phyloP scores from a whole-genome alignment of 768 basidiomycete genomes.

The Pisolithus sp. region DNA sequence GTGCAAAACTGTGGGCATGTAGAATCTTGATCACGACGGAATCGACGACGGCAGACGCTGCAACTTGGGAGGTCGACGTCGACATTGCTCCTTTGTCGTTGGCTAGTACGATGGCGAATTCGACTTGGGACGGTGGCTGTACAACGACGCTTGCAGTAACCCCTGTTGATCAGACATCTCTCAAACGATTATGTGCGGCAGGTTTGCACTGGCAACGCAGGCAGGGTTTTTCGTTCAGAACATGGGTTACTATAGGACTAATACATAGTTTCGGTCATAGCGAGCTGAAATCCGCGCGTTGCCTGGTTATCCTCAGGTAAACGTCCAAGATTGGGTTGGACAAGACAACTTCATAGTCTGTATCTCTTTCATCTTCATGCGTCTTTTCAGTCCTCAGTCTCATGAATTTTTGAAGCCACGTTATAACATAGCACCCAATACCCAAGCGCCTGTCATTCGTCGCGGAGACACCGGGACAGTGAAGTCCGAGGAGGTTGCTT shows the following conservation, averaged over 20 bases:
- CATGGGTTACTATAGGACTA: not conserved
- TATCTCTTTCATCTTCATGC: slow-evolving; percentile 2
- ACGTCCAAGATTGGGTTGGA: slow-evolving; percentile 54
- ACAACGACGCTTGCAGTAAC: no score
- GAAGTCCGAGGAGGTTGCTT: not conserved
- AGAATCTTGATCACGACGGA: slow-evolving; percentile 61
- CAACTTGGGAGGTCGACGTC: slow-evolving; percentile 30
- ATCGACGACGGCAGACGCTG: slow-evolving; percentile 58
- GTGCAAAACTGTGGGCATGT: slow-evolving; percentile 72
- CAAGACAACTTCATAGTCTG: slow-evolving; percentile 48
- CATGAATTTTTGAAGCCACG: slow-evolving; percentile 31
- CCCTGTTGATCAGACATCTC: not conserved
- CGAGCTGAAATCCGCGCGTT: slow-evolving; percentile 27
- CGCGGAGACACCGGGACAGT: slow-evolving; percentile 27
- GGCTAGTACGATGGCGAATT: no score
- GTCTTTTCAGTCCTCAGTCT: not conserved
- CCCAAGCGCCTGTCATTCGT: slow-evolving; percentile 67
- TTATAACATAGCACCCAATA: slow-evolving; percentile 82
- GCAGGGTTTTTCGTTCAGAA: slow-evolving; percentile 24
- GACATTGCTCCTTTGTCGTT: not conserved
- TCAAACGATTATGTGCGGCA: slow-evolving; percentile 48
- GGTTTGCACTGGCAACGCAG: slow-evolving; percentile 48
- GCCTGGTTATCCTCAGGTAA: slow-evolving; percentile 36
- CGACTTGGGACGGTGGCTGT: not conserved
- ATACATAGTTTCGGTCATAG: slow-evolving; percentile 5